Base-by-base conservation (phyloP, 1,284 basidiomycete species). In the Stereum hirsutum region DNA sequence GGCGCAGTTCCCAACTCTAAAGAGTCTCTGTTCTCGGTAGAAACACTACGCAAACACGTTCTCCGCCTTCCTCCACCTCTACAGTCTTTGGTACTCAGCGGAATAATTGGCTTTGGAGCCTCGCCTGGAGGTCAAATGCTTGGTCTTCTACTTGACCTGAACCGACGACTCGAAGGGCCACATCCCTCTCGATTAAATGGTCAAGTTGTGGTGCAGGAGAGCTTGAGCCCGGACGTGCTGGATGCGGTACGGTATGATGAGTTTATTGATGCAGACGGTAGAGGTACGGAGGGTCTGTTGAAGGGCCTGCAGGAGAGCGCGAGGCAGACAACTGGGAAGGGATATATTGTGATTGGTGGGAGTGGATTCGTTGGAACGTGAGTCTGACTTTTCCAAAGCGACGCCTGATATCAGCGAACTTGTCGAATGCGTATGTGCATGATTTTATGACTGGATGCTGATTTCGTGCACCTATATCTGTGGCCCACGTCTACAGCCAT, bases 341-440 rank as follows among this genome's bases (percentile, higher is more conserved):
- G 59, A 6, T 64, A 64, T 44, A 59, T 52, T 2, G 50, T 64
- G 25, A 47, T 63, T 12, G 62, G 62, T 14, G 62, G 62, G 6
- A 62, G 61, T 11, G 62, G 62, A 1, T 63, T 60, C 42, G 47
- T 65, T 20, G 63, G 62, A 46, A 57, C 53, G 62, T 61, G 44
- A 32, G 60, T 49, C 14, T n/a, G 25, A 28, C 27, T 34, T 3
- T 12, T 24, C 23, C 8, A 30, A n/a, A n/a, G n/a, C n/a, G n/a
- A n/a, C n/a, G n/a, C n/a, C n/a, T n/a, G n/a, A n/a, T n/a, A n/a
- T n/a, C n/a, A n/a, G n/a, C n/a, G n/a, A n/a, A n/a, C 28, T 35
- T 35, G 33, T 20, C 15, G 15, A 12, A 3, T 17, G 33, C 15
- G 15, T 35, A 20, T 30, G 28, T 30, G 28, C 28, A 8, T n/a